Percentiles rank a stretch among this genome's conserved stretches.
These are phyloP conservation scores for Kuraishia piskuri DNA, from an alignment of 805 yeast genomes.

Conservation along the genomic window DNA sequence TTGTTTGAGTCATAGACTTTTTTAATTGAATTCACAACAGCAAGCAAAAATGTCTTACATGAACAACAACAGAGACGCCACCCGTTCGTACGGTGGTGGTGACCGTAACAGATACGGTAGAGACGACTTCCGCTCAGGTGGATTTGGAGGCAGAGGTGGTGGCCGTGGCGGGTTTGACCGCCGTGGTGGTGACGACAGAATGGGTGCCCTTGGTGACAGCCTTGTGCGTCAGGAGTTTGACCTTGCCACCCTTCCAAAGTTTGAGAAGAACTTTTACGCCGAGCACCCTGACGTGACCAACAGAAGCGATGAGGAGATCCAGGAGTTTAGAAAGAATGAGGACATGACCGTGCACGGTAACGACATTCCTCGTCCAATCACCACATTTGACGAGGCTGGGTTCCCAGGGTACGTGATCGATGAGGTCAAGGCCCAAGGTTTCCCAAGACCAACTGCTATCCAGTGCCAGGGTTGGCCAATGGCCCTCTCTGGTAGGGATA, in stretches of 20 bases:
- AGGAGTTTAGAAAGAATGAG: constrained; percentile 66
- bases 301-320: constrained; percentile 69
- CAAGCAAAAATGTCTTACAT: constrained; percentile 30
- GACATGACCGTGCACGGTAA: constrained; percentile 82
- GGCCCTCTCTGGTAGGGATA: constrained; percentile 98
- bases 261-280: constrained; percentile 89
- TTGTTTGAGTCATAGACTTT: neutral
- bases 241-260: constrained; percentile 65
- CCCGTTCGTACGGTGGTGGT: constrained; percentile 26
- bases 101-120: constrained; percentile 22
- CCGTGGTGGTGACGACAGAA: constrained; percentile 26
- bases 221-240: constrained; percentile 79
- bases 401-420: constrained; percentile 89
- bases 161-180: constrained; percentile 25
- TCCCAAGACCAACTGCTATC: constrained; percentile 89
- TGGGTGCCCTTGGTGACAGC: constrained; percentile 36
- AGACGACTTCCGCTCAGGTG: constrained; percentile 25
- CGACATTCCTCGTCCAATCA: constrained; percentile 91
- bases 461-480: constrained; percentile 99
- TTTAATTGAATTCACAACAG: neutral
- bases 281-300: constrained; percentile 74
- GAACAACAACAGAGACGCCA: constrained; percentile 25
- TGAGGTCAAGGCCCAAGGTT: constrained; percentile 88
- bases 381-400: constrained; percentile 92
- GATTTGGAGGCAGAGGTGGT: constrained; percentile 29